phyloP scores from a whole-genome alignment of 1,139 yeast genomes.

The Nakaseomyces delphensis region DNA sequence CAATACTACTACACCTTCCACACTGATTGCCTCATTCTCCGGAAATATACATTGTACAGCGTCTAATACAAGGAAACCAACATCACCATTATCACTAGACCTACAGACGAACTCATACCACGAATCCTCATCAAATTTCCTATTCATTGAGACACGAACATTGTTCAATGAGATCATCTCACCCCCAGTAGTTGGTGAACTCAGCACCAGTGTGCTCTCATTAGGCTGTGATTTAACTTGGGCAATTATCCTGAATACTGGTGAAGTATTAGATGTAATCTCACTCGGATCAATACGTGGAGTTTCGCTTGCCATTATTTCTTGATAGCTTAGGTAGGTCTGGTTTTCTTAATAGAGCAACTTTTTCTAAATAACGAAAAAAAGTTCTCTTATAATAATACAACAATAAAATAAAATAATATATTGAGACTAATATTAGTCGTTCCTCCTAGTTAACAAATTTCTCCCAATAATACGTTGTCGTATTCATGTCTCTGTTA shows the following conservation, averaged over 20 bases:
- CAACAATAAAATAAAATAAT: no score
- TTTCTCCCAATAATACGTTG: no score
- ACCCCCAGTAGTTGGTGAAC: constrained; percentile 25
- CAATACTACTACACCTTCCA: constrained; percentile 28
- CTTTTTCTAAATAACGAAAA: no score
- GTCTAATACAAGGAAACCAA: constrained; percentile 29
- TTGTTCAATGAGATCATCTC: constrained; percentile 27
- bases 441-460: no score
- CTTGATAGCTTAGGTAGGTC: no score
- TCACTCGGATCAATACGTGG: constrained; percentile 31
- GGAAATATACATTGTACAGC: constrained; percentile 24
- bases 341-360: no score
- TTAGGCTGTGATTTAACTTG: constrained; percentile 29
- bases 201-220: constrained; percentile 22
- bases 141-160: constrained; percentile 23
- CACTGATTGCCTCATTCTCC: constrained; percentile 26
- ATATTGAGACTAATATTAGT: no score
- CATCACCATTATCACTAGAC: constrained; percentile 29
- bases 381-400: no score
- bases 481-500: no score
- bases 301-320: constrained; percentile 29
- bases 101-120: constrained; percentile 32
- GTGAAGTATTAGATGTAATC: constrained; percentile 17
- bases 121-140: constrained; percentile 21
- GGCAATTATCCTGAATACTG: constrained; percentile 29